Base-by-base conservation (phyloP, 257 asterid species). In the Buddleja alternifolia region DNA sequence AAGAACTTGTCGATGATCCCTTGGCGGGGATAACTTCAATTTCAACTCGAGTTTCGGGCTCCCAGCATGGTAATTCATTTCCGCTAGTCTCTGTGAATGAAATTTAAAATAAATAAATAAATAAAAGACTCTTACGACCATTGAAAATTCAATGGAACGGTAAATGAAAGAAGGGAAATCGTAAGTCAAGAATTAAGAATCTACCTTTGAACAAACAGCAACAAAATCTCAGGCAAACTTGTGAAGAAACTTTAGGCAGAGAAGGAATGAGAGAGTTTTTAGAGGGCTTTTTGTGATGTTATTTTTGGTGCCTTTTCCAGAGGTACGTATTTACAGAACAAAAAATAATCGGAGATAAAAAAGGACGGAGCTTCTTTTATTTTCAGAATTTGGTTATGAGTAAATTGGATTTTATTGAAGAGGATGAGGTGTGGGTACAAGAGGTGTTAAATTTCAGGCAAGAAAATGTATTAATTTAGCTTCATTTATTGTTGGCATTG, bases 41-140 rank as follows among this genome's bases (percentile, higher is more conserved):
- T 74, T 76, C 78, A 83, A 66, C 70, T 85, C 91, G 10, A 80
- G 82, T 17, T 81, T 75, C 8, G 88, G 77, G 47, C 73, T 66
- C 41, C 59, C 61, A 10, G 17, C 69, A 12, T 53, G 72, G 74
- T 48, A 67, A 50, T 55, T 78, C 88, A 85, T 85, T 59, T 54
- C 71, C n/a, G 29, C n/a, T 41, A 9, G 39, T 10, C 4, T 3
- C 23, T 65, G 71, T 44, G 4, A 6, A 62, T 6, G 39, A 54
- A 54, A 25, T n/a, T 46, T 10, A n/a, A 32, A 10, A 8, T 57
- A 56, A 25, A 14, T 29, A 10, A 14, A 41, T 10, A 41, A 41
- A 8, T 41, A 41, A 23, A 54, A 2, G 12, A 25, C 7, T 11
- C n/a, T 24, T n/a, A n/a, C 8, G 59, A 20, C 8, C 24, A 2